phyloP scores from a whole-genome alignment of 805 yeast species.

The Danielozyma ontarioensis region DNA sequence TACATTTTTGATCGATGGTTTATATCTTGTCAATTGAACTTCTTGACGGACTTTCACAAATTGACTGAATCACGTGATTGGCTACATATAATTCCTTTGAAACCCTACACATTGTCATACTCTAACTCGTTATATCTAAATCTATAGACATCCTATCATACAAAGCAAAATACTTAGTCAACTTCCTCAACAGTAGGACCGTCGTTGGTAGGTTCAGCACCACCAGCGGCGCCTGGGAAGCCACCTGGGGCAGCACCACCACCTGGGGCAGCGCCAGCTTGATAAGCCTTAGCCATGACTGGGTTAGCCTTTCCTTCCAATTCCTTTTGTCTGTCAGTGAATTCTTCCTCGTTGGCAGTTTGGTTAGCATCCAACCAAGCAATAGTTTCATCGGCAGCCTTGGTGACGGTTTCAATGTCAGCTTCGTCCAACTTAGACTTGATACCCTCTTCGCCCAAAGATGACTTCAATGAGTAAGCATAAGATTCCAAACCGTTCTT shows the following conservation, averaged over 20 bases:
- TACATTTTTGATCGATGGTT: too few relatives aligned
- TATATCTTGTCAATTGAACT: too few relatives aligned
- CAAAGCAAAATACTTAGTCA: constrained; percentile 41
- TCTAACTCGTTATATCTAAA: too few relatives aligned
- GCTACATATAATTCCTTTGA: too few relatives aligned
- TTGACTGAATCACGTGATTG: too few relatives aligned
- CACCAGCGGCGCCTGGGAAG: constrained; percentile 47
- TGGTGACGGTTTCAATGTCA: constrained; percentile 63
- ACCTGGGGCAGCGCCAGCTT: constrained; percentile 81
- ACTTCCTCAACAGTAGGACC: constrained; percentile 55
- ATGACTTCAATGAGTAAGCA: constrained; percentile 87
- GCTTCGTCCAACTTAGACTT: constrained; percentile 57
- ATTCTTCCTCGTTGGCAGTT: constrained; percentile 91
- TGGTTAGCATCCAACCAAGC: constrained; percentile 91
- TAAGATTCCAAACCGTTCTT: constrained; percentile 95
- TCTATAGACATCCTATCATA: constrained; percentile 2
- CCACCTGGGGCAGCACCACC: constrained; percentile 67
- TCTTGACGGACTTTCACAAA: too few relatives aligned
- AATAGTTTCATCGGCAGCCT: constrained; percentile 81
- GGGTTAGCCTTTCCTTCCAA: constrained; percentile 94
- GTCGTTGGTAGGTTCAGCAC: constrained; percentile 33
- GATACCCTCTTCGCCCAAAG: constrained; percentile 68
- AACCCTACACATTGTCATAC: too few relatives aligned
- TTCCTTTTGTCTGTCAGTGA: constrained; percentile 89
- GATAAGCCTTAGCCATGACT: constrained; percentile 95